Conservation (phyloP, 495 filamentous ascomycete species). For the Lasiosphaeris hirsuta region DNA sequence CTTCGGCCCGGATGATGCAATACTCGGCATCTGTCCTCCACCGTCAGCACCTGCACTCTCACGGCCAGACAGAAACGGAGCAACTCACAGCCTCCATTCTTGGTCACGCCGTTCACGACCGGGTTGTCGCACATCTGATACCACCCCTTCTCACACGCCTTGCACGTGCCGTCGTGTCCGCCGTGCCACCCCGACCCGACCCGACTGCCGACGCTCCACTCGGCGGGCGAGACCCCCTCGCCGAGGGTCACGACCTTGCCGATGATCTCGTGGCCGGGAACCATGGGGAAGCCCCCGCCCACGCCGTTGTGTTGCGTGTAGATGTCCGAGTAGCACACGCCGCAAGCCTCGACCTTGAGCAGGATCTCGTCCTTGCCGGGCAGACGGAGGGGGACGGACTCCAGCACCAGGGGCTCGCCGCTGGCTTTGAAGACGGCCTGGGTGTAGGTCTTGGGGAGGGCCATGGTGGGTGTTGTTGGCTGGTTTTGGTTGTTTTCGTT, state of each 20-base stretch:
- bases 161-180: constrained; percentile 24
- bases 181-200: constrained; percentile 39
- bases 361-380: constrained; percentile 73
- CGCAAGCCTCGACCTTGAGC: constrained; percentile 60
- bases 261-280: constrained; percentile 52
- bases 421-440: no score
- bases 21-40: constrained; percentile 54
- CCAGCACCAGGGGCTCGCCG: no score
- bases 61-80: no score
- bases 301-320: constrained; percentile 71
- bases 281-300: constrained; percentile 59
- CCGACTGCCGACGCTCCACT: constrained; percentile 44
- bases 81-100: neutral
- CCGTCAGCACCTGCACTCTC: no score
- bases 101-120: constrained; percentile 50
- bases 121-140: constrained; percentile 54
- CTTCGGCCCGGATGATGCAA: constrained; percentile 56
- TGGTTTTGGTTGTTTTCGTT: no score
- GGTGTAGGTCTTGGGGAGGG: no score
- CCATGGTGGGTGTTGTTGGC: no score
- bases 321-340: constrained; percentile 77
- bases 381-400: constrained; percentile 41
- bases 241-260: constrained; percentile 49
- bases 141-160: constrained; percentile 34
- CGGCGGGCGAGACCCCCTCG: constrained; percentile 50